Percentiles rank a stretch among this genome's conserved stretches.
phyloP scores from a whole-genome alignment of 1,284 basidiomycete genomes.

The Austroboletus niveus region DNA sequence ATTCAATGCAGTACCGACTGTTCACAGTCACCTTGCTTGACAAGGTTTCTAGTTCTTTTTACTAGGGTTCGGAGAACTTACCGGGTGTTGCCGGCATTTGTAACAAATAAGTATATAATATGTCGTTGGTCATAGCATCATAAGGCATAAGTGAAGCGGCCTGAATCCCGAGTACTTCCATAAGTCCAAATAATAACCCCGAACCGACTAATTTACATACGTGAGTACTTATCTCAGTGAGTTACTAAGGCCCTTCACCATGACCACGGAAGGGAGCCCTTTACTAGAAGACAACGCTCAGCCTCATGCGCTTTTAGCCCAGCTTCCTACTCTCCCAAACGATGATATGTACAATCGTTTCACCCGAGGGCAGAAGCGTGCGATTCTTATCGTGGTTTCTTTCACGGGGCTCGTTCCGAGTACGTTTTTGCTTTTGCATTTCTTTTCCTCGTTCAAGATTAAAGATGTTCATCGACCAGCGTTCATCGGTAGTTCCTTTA shows the following conservation, averaged over 20 bases:
- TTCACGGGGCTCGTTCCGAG: slow-evolving; percentile 29
- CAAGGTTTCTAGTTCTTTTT: too few relatives aligned
- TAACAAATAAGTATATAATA: too few relatives aligned
- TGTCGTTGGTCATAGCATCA: too few relatives aligned
- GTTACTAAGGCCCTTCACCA: not conserved
- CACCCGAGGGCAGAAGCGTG: slow-evolving; percentile 33
- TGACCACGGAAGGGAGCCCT: slow-evolving; percentile 22
- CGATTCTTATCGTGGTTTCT: slow-evolving; percentile 42
- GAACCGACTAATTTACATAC: too few relatives aligned
- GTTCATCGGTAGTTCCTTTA: slow-evolving; percentile 43
- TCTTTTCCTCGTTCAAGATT: not conserved
- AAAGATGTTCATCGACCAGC: slow-evolving; percentile 29
- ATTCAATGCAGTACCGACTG: too few relatives aligned
- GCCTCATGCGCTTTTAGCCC: not conserved
- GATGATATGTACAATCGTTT: slow-evolving; percentile 44
- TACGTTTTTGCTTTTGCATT: slow-evolving; percentile 8
- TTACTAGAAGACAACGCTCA: slow-evolving; percentile 15
- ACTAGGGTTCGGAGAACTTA: too few relatives aligned
- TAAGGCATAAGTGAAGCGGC: too few relatives aligned
- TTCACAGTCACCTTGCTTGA: too few relatives aligned
- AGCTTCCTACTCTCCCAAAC: not conserved
- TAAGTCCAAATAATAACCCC: too few relatives aligned
- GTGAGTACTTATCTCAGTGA: too few relatives aligned
- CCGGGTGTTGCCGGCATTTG: too few relatives aligned
- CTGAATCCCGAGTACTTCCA: too few relatives aligned